A percentile compares a stretch with the other conserved stretches of the same genome.
Conservation (phyloP, 2,329 filamentous ascomycete species). For the Akanthomyces muscarius region DNA sequence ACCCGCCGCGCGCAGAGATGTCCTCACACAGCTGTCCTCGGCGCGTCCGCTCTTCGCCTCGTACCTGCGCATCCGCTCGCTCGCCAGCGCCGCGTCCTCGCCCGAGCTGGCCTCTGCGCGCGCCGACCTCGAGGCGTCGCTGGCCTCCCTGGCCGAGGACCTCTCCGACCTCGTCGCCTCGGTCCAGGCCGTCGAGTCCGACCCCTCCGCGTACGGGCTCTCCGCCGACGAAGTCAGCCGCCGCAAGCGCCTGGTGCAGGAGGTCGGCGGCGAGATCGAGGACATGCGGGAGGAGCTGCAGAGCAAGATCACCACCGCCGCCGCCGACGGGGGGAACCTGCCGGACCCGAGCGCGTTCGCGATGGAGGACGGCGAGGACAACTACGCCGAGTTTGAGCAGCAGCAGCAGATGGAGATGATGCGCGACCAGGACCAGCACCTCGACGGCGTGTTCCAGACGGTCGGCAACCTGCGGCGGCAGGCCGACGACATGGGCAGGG, state of each 20-base stretch:
- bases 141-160: conserved; percentile 72
- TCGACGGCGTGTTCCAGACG: conserved; percentile 89
- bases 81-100: conserved; percentile 65
- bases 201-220: conserved; percentile 83
- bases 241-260: conserved; percentile 76
- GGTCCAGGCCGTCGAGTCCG: conserved; percentile 80
- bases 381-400: conserved; percentile 79
- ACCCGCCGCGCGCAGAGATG: conserved; percentile 59
- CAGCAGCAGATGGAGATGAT: conserved; percentile 88
- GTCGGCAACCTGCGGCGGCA: conserved; percentile 87
- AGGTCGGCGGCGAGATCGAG: conserved; percentile 84
- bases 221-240: conserved; percentile 77
- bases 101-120: conserved; percentile 82
- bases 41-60: conserved; percentile 87
- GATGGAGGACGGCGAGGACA: conserved; percentile 38
- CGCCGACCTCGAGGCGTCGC: conserved; percentile 61
- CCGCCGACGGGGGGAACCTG: conserved; percentile 40
- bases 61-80: conserved; percentile 91
- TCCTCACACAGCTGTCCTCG: conserved; percentile 74
- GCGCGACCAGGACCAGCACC: conserved; percentile 87
- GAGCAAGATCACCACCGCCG: conserved; percentile 45
- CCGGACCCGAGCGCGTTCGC: conserved; percentile 55
- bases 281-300: conserved; percentile 81
- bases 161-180: conserved; percentile 83
- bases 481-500: conserved; percentile 92